A percentile compares a stretch with the other conserved stretches of the same genome.
phyloP scores from a whole-genome alignment of 768 basidiomycete species.

The Phanerodontia chrysosporium region DNA sequence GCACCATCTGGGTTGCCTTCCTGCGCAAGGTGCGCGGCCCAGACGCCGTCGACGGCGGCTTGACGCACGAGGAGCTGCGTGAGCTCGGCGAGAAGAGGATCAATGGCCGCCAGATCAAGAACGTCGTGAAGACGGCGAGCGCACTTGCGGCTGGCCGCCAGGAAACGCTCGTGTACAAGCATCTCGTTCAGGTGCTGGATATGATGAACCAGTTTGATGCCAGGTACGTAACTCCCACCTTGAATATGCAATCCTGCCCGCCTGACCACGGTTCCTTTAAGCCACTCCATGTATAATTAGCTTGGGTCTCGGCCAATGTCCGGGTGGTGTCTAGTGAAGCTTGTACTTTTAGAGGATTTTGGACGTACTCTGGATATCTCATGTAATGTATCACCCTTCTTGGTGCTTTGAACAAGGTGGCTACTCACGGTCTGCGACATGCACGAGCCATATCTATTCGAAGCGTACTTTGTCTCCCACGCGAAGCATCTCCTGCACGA shows the following conservation, averaged over 20 bases:
- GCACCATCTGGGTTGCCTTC: slow-evolving; percentile 64
- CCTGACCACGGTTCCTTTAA: neutral
- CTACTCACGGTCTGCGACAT: neutral
- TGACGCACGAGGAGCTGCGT: slow-evolving; percentile 40
- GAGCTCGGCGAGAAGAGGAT: slow-evolving; percentile 47
- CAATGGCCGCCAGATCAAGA: slow-evolving; percentile 69
- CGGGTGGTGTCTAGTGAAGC: neutral
- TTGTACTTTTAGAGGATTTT: neutral
- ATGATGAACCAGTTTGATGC: slow-evolving; percentile 55
- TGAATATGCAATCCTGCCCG: neutral
- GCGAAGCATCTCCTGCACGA: too few species aligned
- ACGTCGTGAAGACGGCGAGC: slow-evolving; percentile 61
- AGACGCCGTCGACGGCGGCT: slow-evolving; percentile 19
- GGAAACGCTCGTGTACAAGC: slow-evolving; percentile 42
- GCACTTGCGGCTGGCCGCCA: slow-evolving; percentile 49
- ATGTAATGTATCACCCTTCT: neutral
- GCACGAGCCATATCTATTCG: too few species aligned
- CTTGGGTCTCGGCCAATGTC: neutral
- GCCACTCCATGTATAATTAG: slow-evolving; percentile 6
- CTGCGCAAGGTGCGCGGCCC: slow-evolving; percentile 34
- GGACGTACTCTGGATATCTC: neutral
- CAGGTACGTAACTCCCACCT: slow-evolving; percentile 14
- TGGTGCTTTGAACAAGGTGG: neutral
- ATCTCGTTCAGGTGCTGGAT: slow-evolving; percentile 55
- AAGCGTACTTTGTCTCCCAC: too few species aligned